Percentiles rank a stretch among this genome's conserved stretches.
Evolutionary conservation across 2,329 filamentous ascomycete species (phyloP).

Genomic region (Diplocarpon mali): DNA sequence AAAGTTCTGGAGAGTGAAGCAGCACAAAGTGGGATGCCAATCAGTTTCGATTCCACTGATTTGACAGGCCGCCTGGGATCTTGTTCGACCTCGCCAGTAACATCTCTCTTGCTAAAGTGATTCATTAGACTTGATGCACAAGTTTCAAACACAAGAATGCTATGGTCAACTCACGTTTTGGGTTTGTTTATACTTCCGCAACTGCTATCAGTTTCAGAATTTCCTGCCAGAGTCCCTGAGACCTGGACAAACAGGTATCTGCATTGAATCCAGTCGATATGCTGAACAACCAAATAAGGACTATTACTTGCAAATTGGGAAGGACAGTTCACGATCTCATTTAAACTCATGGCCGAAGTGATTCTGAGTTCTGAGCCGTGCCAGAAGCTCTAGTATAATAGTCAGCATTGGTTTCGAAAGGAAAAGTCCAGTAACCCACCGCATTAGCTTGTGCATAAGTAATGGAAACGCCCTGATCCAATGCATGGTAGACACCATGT

Average conservation of each 20-base stretch:
- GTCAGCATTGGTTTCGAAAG: neutral
- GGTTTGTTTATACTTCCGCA: too few relatives aligned
- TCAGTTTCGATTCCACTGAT: conserved; percentile 12
- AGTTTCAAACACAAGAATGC: too few relatives aligned
- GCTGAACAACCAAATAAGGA: conserved; percentile 61
- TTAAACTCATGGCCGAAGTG: conserved; percentile 54
- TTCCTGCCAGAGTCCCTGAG: too few relatives aligned
- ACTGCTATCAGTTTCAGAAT: too few relatives aligned
- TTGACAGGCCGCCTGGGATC: conserved; percentile 19
- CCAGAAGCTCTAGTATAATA: conserved; percentile 38
- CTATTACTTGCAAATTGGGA: conserved; percentile 40
- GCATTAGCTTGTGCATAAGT: conserved; percentile 9
- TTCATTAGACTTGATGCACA: neutral
- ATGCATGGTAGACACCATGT: conserved; percentile 73
- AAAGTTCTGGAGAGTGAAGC: conserved; percentile 22
- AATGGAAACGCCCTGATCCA: conserved; percentile 42
- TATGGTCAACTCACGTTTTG: too few relatives aligned
- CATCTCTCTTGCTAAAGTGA: neutral
- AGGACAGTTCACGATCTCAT: conserved; percentile 74
- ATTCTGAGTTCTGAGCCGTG: conserved; percentile 54
- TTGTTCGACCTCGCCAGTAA: conserved; percentile 12
- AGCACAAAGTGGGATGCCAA: conserved; percentile 24
- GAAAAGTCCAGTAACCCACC: conserved; percentile 9
- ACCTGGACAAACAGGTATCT: conserved; percentile 64
- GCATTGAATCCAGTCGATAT: conserved; percentile 82